Conservation (phyloP, 345 rosid species). For the Populus pruinosa region DNA sequence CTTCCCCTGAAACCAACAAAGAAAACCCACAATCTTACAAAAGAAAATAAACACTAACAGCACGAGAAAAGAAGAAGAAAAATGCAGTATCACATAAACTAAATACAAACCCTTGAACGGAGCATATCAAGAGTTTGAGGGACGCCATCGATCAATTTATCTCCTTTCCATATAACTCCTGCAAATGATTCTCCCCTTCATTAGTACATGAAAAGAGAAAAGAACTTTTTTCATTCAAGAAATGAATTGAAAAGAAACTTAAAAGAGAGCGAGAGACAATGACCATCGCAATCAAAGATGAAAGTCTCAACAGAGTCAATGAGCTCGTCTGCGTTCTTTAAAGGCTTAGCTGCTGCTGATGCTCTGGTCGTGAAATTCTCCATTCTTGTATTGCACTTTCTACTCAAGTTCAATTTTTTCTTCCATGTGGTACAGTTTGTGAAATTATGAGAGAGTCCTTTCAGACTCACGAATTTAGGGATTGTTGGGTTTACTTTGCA, state of each 20-base stretch:
- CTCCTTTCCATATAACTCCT: constrained; percentile 99
- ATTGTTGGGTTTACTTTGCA: constrained; percentile 13
- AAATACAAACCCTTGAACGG: constrained; percentile 66
- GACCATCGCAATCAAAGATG: constrained; percentile 93
- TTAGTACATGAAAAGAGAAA: neutral
- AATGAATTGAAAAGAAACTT: neutral
- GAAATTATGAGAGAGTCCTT: constrained; percentile 14
- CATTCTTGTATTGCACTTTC: constrained; percentile 30
- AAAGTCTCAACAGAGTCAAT: constrained; percentile 88
- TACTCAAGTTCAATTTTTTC: constrained; percentile 4
- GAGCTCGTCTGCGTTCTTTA: constrained; percentile 76
- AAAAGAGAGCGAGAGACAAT: neutral
- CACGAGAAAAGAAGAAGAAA: neutral
- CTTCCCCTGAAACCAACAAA: constrained; percentile 57
- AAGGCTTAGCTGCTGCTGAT: constrained; percentile 49
- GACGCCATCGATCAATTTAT: constrained; percentile 88
- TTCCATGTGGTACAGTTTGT: constrained; percentile 7
- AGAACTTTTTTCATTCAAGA: neutral
- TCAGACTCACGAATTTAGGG: constrained; percentile 19
- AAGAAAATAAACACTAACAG: neutral
- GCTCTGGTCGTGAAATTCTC: constrained; percentile 35
- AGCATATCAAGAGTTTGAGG: constrained; percentile 95
- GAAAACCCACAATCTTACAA: neutral
- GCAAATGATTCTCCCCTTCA: constrained; percentile 9
- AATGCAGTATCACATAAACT: neutral